These are phyloP conservation scores for Penstemon barbatus DNA, from an alignment of 257 asterid species.

Conservation along the genomic window DNA sequence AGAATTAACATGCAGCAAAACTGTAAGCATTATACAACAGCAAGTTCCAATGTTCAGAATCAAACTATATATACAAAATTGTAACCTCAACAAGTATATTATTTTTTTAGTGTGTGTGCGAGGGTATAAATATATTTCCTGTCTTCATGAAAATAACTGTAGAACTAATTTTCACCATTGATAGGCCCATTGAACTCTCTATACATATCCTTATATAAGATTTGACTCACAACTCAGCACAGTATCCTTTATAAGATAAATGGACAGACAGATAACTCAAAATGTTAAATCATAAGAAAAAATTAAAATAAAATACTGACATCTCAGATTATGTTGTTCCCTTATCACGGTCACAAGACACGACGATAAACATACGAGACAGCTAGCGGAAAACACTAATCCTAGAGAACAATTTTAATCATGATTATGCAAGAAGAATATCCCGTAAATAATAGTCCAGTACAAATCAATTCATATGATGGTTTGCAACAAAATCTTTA, in stretches of 20 bases:
- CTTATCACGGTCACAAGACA: neutral
- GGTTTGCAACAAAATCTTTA: too few relatives aligned
- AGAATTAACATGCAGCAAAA: too few relatives aligned
- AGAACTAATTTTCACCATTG: neutral
- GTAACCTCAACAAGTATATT: too few relatives aligned
- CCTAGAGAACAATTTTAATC: slow-evolving; percentile 1
- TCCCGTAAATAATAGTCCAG: neutral
- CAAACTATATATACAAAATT: too few relatives aligned
- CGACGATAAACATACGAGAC: too few relatives aligned
- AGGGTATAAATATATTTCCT: neutral
- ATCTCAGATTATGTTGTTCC: slow-evolving; percentile 17
- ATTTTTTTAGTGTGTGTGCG: too few relatives aligned
- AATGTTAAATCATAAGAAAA: neutral
- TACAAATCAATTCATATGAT: too few relatives aligned
- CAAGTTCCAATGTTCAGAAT: too few relatives aligned
- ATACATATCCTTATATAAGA: neutral
- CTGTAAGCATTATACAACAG: too few relatives aligned
- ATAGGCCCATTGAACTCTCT: neutral
- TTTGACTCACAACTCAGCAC: neutral
- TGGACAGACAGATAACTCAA: neutral
- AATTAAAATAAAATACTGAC: neutral
- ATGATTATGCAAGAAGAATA: neutral
- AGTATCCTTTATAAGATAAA: neutral
- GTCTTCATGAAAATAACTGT: slow-evolving; percentile 5
- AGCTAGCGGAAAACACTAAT: slow-evolving; percentile 8